A percentile compares a stretch with the other conserved stretches of the same genome.
Evolutionary conservation across 768 basidiomycete species (phyloP).

Genomic region (Gymnopilus dilepis): DNA sequence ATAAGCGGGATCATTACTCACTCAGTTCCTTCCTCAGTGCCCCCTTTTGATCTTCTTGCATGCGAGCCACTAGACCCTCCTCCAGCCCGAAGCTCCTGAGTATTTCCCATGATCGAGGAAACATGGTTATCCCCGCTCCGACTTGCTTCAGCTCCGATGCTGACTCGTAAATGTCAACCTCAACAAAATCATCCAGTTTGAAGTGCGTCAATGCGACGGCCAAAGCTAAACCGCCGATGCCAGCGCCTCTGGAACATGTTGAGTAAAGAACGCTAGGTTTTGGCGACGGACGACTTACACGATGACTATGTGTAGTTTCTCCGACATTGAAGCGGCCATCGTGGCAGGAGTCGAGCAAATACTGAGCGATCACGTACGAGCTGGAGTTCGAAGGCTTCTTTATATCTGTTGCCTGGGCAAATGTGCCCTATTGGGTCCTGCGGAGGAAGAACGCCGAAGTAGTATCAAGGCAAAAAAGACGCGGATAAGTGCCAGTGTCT

Average conservation of each 20-base stretch:
- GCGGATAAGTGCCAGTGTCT: no score
- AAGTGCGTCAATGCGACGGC: constrained; percentile 24
- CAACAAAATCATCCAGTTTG: constrained; percentile 25
- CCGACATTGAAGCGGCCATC: no score
- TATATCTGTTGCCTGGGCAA: no score
- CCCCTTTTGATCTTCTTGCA: constrained; percentile 17
- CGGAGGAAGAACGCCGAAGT: no score
- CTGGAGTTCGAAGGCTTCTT: no score
- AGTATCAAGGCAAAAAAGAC: no score
- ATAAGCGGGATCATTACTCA: not conserved
- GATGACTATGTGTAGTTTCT: no score
- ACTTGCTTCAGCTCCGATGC: constrained; percentile 44
- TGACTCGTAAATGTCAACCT: constrained; percentile 51
- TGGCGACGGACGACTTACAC: no score
- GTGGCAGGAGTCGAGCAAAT: no score
- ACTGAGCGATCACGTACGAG: no score
- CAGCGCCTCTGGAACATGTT: constrained; percentile 31
- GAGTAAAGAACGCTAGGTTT: no score
- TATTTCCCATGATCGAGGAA: constrained; percentile 47
- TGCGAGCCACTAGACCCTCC: constrained; percentile 9
- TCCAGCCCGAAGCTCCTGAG: constrained; percentile 44
- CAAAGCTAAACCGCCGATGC: constrained; percentile 37
- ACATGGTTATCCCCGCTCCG: constrained; percentile 53
- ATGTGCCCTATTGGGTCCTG: no score
- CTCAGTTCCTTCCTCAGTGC: constrained; percentile 5